phyloP scores from a whole-genome alignment of 2,329 filamentous ascomycete species.

The Aspergillus tanneri region DNA sequence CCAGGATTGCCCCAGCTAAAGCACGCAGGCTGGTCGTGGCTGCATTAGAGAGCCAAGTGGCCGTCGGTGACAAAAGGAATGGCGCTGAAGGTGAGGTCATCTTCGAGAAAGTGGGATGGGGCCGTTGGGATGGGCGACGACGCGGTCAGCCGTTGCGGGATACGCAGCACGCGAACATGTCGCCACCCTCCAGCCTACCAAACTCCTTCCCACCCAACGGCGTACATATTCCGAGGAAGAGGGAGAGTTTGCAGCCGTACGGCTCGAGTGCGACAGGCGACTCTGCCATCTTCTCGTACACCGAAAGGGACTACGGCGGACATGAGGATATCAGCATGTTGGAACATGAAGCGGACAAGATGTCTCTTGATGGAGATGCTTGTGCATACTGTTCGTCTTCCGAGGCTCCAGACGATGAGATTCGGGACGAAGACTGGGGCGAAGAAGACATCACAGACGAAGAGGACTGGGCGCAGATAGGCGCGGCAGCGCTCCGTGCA shows the following conservation, averaged over 20 bases:
- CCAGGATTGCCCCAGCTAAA: slow-evolving; percentile 82
- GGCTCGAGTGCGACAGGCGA: slow-evolving; percentile 66
- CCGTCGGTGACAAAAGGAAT: slow-evolving; percentile 52
- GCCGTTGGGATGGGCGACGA: slow-evolving; percentile 84
- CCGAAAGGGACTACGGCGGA: slow-evolving; percentile 61
- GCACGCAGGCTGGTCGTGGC: slow-evolving; percentile 89
- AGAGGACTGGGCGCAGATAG: slow-evolving; percentile 91
- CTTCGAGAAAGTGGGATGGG: slow-evolving; percentile 97
- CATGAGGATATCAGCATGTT: slow-evolving; percentile 63
- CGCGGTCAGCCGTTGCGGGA: slow-evolving; percentile 58
- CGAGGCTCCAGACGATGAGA: slow-evolving; percentile 64
- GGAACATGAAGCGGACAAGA: slow-evolving; percentile 88
- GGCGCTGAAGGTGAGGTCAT: slow-evolving; percentile 57
- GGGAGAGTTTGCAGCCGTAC: slow-evolving; percentile 44
- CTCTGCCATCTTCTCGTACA: slow-evolving; percentile 73
- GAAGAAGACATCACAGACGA: slow-evolving; percentile 91
- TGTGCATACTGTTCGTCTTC: slow-evolving; percentile 69
- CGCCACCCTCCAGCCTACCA: slow-evolving; percentile 53
- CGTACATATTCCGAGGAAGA: slow-evolving; percentile 48
- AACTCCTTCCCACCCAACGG: slow-evolving; percentile 47
- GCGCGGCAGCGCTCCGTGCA: slow-evolving; percentile 77
- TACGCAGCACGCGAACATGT: slow-evolving; percentile 34
- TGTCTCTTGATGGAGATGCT: slow-evolving; percentile 78
- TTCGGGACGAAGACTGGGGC: slow-evolving; percentile 71
- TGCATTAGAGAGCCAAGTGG: slow-evolving; percentile 77